These are phyloP conservation scores for Ceratocystiopsis sp. DNA, from an alignment of 2,329 filamentous ascomycete species.

Conservation along the genomic window DNA sequence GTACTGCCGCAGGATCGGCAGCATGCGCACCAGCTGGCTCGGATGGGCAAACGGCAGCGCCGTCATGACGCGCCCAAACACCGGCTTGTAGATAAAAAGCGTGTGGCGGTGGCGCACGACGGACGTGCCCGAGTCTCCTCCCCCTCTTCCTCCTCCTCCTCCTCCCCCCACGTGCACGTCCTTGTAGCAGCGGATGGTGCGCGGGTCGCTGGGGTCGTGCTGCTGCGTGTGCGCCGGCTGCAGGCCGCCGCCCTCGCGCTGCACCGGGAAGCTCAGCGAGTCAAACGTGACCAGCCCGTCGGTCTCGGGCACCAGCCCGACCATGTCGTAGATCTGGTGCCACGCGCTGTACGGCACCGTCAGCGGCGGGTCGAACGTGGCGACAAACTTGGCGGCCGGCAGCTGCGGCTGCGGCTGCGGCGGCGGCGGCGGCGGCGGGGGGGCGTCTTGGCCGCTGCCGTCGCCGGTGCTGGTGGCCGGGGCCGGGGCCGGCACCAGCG, in stretches of 20 bases:
- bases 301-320: constrained; percentile 28
- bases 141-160: neutral
- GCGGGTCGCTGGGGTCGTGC: constrained; percentile 39
- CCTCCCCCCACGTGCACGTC: constrained; percentile 22
- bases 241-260: too few relatives aligned
- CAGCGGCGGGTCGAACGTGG: constrained; percentile 57
- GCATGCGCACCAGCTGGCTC: constrained; percentile 52
- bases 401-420: constrained; percentile 32
- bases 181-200: constrained; percentile 34
- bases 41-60: constrained; percentile 65
- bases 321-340: constrained; percentile 41
- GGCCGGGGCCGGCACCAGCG: constrained; percentile 8
- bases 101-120: constrained; percentile 34
- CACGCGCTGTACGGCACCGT: constrained; percentile 49
- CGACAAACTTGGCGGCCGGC: constrained; percentile 58
- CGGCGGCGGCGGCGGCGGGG: constrained; percentile 11
- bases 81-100: constrained; percentile 54
- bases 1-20: constrained; percentile 63
- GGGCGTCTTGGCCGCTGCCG: constrained; percentile 3
- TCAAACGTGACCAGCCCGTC: constrained; percentile 36
- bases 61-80: constrained; percentile 49
- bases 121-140: neutral
- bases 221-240: constrained; percentile 25
- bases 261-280: constrained; percentile 37
- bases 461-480: constrained; percentile 1